These are phyloP conservation scores for Physcia stellaris DNA, from an alignment of 495 filamentous ascomycete species.

Conservation along the genomic window DNA sequence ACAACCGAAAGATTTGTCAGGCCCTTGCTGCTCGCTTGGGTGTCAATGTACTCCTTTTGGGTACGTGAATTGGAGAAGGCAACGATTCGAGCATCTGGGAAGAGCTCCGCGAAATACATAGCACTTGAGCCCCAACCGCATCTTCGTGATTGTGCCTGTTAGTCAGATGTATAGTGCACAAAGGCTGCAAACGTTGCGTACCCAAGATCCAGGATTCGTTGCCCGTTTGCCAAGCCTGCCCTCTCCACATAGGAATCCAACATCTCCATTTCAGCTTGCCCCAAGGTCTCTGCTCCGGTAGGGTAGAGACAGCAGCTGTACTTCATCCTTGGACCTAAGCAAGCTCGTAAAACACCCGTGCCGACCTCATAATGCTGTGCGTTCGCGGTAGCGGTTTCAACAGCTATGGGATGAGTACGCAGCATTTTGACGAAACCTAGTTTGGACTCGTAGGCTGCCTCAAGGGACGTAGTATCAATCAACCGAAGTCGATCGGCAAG, in stretches of 20 bases:
- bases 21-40: conserved; percentile 34
- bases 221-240: conserved; percentile 40
- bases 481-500: conserved; percentile 34
- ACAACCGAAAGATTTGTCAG: conserved; percentile 43
- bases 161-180: conserved; percentile 3
- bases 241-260: conserved; percentile 42
- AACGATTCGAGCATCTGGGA: conserved; percentile 43
- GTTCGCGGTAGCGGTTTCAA: conserved; percentile 47
- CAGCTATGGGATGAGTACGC: conserved; percentile 42
- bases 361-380: conserved; percentile 56
- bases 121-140: conserved; percentile 54
- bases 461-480: conserved; percentile 32
- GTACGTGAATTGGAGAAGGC: conserved; percentile 52
- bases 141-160: conserved; percentile 23
- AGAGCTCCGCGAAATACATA: conserved; percentile 44
- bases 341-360: conserved; percentile 39
- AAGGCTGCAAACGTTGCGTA: conserved; percentile 16
- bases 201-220: conserved; percentile 50
- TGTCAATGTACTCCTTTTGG: conserved; percentile 50
- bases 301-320: conserved; percentile 47
- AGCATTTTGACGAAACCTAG: conserved; percentile 41
- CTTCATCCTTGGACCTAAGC: conserved; percentile 51
- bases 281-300: conserved; percentile 39
- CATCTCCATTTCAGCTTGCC: conserved; percentile 52
- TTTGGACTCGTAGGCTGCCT: conserved; percentile 34